phyloP scores from a whole-genome alignment of 2,329 filamentous ascomycete genomes.

The Aspergillus fructus region DNA sequence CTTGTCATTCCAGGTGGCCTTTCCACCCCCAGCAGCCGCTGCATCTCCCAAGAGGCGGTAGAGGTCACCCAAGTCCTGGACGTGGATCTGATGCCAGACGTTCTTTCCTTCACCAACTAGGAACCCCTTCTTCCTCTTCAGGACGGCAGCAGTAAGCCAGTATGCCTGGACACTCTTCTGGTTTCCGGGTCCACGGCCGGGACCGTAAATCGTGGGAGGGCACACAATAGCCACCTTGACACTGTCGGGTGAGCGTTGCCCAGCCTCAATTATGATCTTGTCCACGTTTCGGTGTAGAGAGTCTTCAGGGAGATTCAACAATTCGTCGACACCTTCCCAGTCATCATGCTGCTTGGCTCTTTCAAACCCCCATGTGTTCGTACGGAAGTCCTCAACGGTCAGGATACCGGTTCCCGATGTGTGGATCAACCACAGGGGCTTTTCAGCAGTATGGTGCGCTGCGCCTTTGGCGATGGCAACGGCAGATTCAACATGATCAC shows the following conservation, averaged over 20 bases:
- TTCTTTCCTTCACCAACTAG: conserved; percentile 42
- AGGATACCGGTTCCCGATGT: conserved; percentile 47
- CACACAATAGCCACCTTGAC: conserved; percentile 41
- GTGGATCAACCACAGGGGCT: conserved; percentile 44
- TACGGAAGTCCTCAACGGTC: conserved; percentile 42
- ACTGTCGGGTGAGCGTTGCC: conserved; percentile 25
- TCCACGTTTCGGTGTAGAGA: conserved; percentile 43
- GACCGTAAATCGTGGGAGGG: conserved; percentile 44
- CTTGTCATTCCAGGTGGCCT: conserved; percentile 43
- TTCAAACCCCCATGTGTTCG: conserved; percentile 39
- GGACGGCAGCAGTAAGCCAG: conserved; percentile 36
- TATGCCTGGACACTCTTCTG: conserved; percentile 45
- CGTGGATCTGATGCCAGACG: conserved; percentile 42
- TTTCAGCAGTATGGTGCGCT: conserved; percentile 33
- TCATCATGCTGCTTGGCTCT: conserved; percentile 48
- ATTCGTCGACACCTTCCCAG: conserved; percentile 44
- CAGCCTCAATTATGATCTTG: conserved; percentile 37
- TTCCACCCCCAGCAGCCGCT: conserved; percentile 38
- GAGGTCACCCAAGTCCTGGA: conserved; percentile 41
- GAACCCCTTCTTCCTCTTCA: conserved; percentile 38
- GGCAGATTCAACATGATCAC: conserved; percentile 44
- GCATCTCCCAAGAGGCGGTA: conserved; percentile 39
- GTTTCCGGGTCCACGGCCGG: conserved; percentile 36
- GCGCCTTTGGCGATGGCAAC: conserved; percentile 43
- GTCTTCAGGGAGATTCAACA: conserved; percentile 41